Evolutionary conservation across 2,329 filamentous ascomycete species (phyloP).

Genomic region (Coniochaeta sp.): DNA sequence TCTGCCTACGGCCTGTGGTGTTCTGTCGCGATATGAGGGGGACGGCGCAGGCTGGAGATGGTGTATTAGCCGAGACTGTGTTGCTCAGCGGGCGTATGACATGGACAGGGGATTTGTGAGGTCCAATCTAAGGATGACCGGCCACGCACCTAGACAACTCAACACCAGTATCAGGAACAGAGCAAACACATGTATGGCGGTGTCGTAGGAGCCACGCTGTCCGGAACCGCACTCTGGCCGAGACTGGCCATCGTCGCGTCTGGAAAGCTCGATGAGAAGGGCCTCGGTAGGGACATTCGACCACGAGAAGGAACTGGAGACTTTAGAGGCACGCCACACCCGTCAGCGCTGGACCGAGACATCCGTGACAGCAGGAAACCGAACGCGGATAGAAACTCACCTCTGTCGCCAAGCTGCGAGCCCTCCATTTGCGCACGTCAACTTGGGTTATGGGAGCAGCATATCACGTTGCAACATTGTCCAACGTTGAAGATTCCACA

Average conservation of each 20-base stretch:
- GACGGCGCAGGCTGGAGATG: slow-evolving; percentile 50
- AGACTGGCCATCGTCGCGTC: slow-evolving; percentile 29
- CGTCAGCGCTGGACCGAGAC: not conserved
- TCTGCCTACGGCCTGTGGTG: slow-evolving; percentile 46
- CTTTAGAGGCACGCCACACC: not conserved
- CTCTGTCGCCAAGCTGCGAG: not conserved
- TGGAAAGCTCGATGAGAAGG: slow-evolving; percentile 44
- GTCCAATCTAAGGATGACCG: not conserved
- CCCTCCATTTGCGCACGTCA: not conserved
- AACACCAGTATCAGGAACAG: slow-evolving; percentile 57
- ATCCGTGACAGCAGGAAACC: not conserved
- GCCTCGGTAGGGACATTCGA: slow-evolving; percentile 43
- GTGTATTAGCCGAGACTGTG: slow-evolving; percentile 1
- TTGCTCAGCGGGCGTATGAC: not conserved
- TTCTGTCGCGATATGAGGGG: slow-evolving; percentile 56
- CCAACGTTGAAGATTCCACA: too few relatives aligned
- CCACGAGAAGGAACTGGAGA: slow-evolving; percentile 24
- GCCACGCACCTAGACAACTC: slow-evolving; percentile 45
- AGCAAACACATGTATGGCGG: slow-evolving; percentile 58
- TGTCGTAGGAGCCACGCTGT: slow-evolving; percentile 53
- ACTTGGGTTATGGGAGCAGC: not conserved
- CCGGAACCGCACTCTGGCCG: slow-evolving; percentile 45
- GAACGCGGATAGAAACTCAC: not conserved
- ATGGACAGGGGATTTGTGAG: not conserved
- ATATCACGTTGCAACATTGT: not conserved